A percentile compares a stretch with the other conserved stretches of the same genome.
phyloP scores from a whole-genome alignment of 306 rosid genomes.

The Abrus pulchellus region DNA sequence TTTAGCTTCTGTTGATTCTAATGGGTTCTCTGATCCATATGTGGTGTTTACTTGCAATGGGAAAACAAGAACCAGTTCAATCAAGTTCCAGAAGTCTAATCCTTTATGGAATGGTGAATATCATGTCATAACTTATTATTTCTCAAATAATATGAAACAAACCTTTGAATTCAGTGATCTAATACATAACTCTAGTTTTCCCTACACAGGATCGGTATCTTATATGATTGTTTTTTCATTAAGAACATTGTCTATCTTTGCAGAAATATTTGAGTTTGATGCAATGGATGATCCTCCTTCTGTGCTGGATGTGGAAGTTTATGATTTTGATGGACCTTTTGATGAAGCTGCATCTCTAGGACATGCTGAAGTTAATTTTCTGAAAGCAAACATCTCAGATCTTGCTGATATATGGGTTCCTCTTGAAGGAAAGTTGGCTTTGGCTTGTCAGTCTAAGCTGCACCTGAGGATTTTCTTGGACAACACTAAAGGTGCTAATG shows the following conservation, averaged over 20 bases:
- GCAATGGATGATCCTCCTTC: constrained; percentile 99
- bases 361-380: constrained; percentile 89
- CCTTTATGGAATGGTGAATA: constrained; percentile 91
- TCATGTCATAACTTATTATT: constrained; percentile 38
- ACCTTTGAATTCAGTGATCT: constrained; percentile 26
- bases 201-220: constrained; percentile 8
- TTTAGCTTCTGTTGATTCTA: constrained; percentile 87
- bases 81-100: constrained; percentile 90
- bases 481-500: constrained; percentile 81
- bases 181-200: constrained; percentile 7
- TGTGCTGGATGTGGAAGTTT: constrained; percentile 86
- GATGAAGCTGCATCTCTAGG: constrained; percentile 92
- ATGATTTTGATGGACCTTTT: constrained; percentile 96
- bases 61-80: constrained; percentile 93
- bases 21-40: constrained; percentile 93
- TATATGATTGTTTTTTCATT: constrained; percentile 26
- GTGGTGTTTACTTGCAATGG: constrained; percentile 96
- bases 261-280: constrained; percentile 99
- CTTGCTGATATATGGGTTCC: constrained; percentile 94
- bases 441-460: constrained; percentile 91
- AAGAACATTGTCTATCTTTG: constrained; percentile 47
- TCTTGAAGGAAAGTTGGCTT: constrained; percentile 94
- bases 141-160: constrained; percentile 20
- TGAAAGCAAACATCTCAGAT: constrained; percentile 80
- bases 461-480: constrained; percentile 94